A percentile compares a stretch with the other conserved stretches of the same genome.
These are phyloP conservation scores for Wickerhamomyces tratensis DNA, from an alignment of 805 yeast species.

Conservation along the genomic window DNA sequence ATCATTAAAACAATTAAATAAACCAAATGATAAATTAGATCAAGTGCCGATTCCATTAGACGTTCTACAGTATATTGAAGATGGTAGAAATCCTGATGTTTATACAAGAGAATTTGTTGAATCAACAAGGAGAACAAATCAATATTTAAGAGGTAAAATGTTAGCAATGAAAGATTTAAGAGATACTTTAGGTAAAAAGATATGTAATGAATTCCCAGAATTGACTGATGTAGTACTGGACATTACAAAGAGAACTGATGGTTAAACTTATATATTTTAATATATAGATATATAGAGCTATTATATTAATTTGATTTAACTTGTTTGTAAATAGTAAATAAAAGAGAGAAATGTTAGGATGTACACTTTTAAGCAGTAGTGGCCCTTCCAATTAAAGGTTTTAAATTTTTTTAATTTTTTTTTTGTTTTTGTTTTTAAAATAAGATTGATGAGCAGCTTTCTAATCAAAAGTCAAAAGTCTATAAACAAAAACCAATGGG, in stretches of 20 bases:
- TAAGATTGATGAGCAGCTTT: no score
- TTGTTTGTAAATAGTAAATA: no score
- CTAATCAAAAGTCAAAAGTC: no score
- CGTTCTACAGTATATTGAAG: slow-evolving; percentile 86
- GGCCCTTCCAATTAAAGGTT: no score
- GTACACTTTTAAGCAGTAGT: no score
- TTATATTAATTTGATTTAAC: no score
- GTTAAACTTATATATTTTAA: neutral
- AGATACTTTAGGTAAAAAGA: slow-evolving; percentile 57
- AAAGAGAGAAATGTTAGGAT: no score
- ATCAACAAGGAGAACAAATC: slow-evolving; percentile 83
- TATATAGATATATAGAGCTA: no score
- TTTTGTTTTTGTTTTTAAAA: no score
- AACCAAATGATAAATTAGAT: slow-evolving; percentile 22
- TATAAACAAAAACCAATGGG: neutral
- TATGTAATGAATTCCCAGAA: slow-evolving; percentile 74
- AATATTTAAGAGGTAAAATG: slow-evolving; percentile 79
- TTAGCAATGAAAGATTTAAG: slow-evolving; percentile 54
- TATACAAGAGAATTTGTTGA: slow-evolving; percentile 96
- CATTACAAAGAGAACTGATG: slow-evolving; percentile 37
- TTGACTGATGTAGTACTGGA: slow-evolving; percentile 46
- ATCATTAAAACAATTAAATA: slow-evolving; percentile 24
- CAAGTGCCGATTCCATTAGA: slow-evolving; percentile 61
- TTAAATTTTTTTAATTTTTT: no score
- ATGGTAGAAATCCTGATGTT: slow-evolving; percentile 94